Conservation (phyloP, 2,329 filamentous ascomycete genomes). For the Ophiostoma ulmi region DNA sequence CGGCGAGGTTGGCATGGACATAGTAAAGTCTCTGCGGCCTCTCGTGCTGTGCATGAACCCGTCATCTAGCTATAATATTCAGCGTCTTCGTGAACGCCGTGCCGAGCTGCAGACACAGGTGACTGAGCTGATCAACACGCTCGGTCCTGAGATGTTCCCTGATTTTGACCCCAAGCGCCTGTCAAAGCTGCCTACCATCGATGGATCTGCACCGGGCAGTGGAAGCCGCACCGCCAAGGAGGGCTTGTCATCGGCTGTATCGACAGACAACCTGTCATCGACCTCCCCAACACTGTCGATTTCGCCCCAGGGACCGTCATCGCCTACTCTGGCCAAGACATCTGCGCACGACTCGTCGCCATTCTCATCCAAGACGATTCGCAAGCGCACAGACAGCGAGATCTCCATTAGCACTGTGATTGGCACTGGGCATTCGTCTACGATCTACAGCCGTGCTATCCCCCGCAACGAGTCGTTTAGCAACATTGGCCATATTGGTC, state of each 20-base stretch:
- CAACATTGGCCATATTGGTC: conserved; percentile 78
- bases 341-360: conserved; percentile 9
- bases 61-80: conserved; percentile 74
- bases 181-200: conserved; percentile 50
- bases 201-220: conserved; percentile 30
- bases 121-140: conserved; percentile 86
- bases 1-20: conserved; percentile 98
- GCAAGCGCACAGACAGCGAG: conserved; percentile 45
- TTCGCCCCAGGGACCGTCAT: conserved; percentile 15
- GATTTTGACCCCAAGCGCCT: conserved; percentile 81
- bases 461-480: conserved; percentile 91
- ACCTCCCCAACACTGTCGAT: neutral
- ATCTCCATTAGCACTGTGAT: conserved; percentile 36
- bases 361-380: conserved; percentile 15
- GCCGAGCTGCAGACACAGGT: conserved; percentile 74
- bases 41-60: conserved; percentile 81
- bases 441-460: conserved; percentile 50
- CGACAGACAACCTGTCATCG: conserved; percentile 26
- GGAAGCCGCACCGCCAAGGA: neutral
- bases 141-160: conserved; percentile 94
- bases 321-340: neutral
- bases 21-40: conserved; percentile 87
- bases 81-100: conserved; percentile 67
- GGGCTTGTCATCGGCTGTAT: conserved; percentile 18
- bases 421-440: conserved; percentile 36